Evolutionary conservation across 345 rosid genomes (phyloP), one percentile per base, ranked within the genome.

Genomic region (Zanthoxylum bungeanum): DNA sequence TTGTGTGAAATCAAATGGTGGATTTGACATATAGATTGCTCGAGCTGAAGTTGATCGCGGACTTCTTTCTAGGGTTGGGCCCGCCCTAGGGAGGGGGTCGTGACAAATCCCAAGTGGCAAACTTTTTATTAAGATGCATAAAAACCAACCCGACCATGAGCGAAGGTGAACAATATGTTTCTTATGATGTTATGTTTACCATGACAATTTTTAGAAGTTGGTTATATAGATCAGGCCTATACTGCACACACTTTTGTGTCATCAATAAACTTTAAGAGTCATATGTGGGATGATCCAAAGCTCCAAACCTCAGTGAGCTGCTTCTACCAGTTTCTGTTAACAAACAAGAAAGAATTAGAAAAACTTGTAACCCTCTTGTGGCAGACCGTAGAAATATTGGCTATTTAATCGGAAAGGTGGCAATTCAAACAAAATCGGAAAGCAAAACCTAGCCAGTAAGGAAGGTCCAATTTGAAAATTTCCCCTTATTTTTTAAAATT

Each of bases 281-380:
- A 52, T 50, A 50, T 21, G 56, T 28, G 72, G 66, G 25, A 60
- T 10, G 7, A 39, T 68, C 0, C 30, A 22, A 42, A 53, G 12
- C 44, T 64, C 68, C 76, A 69, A 71, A 68, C 65, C 68, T 83
- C 75, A 87, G 50, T 83, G 84, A 21, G 80, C 76, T 27, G 83
- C 85, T 74, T 76, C 87, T 60, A 74, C 73, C 70, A 71, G 5
- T 34, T 76, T 75, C 90, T 86, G 92, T 49, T 22, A 71, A 59
- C 2, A 71, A 7, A 58, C 73, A 77, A 75, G 39, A 33, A 68
- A 58, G 34, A 57, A 42, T 65, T 34, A 80, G 49, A n/a, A 63
- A 30, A 76, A 40, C 64, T 28, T 14, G 76, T 31, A 14, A 70
- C 21, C 65, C 56, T 58, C 3, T 12, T 9, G 22, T 14, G 36